Conservation (phyloP, 1,284 basidiomycete genomes). For the Puccinia coronata region DNA sequence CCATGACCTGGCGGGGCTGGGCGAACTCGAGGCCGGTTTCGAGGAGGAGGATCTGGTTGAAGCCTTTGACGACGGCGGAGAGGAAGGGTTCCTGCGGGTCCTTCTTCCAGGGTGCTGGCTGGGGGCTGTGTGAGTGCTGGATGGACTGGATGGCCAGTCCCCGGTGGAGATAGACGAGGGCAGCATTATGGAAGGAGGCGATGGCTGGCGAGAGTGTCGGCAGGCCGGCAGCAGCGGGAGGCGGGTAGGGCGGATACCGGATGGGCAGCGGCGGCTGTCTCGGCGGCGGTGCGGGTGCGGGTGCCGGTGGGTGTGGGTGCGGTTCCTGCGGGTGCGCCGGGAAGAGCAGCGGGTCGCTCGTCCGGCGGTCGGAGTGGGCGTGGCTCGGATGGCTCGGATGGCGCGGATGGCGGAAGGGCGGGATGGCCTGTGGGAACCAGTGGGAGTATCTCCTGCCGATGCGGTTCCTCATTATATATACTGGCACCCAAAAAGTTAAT, state of each 20-base stretch:
- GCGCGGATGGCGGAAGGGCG: too few species aligned
- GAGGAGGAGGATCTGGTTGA: slow-evolving; percentile 22
- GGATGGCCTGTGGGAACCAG: too few species aligned
- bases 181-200: slow-evolving; percentile 39
- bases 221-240: not conserved
- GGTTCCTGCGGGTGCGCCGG: not conserved
- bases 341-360: slow-evolving; percentile 5
- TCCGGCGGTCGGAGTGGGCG: not conserved
- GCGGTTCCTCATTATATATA: too few species aligned
- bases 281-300: not conserved
- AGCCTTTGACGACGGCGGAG: slow-evolving; percentile 30
- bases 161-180: slow-evolving; percentile 33
- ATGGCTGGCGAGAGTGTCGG: slow-evolving; percentile 18
- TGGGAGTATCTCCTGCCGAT: too few species aligned
- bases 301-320: not conserved
- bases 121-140: not conserved
- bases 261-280: too few species aligned
- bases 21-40: slow-evolving; percentile 39
- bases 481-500: too few species aligned
- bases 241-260: not conserved
- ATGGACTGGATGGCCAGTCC: slow-evolving; percentile 22
- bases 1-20: slow-evolving; percentile 10
- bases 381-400: too few species aligned
- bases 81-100: slow-evolving; percentile 33
- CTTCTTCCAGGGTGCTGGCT: too few species aligned